Evolutionary conservation across 805 yeast species (phyloP).

Genomic region (Wickerhamomyces strasburgensis): DNA sequence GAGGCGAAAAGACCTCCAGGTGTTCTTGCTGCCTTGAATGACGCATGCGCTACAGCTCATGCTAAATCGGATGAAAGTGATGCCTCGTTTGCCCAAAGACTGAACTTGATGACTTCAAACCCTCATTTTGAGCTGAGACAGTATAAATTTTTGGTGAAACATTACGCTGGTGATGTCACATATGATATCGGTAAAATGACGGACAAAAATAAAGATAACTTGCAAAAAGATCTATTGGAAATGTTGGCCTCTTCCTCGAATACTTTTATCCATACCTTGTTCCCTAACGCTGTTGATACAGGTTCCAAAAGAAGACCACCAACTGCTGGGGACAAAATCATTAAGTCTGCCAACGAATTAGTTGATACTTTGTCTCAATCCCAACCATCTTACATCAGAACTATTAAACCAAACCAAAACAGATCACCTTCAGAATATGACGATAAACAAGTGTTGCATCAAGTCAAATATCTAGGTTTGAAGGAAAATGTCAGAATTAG

Average conservation of each 20-base stretch:
- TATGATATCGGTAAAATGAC: conserved; percentile 89
- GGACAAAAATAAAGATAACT: conserved; percentile 92
- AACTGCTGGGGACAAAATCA: conserved; percentile 94
- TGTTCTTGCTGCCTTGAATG: conserved; percentile 91
- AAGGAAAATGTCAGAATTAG: conserved; percentile 96
- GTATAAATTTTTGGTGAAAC: conserved; percentile 83
- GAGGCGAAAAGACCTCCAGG: conserved; percentile 96
- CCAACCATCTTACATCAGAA: conserved; percentile 94
- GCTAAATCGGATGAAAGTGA: conserved; percentile 97
- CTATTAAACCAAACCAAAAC: conserved; percentile 94
- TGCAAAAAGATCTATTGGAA: conserved; percentile 83
- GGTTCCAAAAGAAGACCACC: conserved; percentile 83
- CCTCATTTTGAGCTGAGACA: conserved; percentile 88
- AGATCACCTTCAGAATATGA: conserved; percentile 89
- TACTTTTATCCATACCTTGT: conserved; percentile 50
- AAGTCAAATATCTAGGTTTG: conserved; percentile 90
- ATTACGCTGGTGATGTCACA: conserved; percentile 97
- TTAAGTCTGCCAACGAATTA: conserved; percentile 81
- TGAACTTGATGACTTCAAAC: conserved; percentile 75
- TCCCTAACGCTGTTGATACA: conserved; percentile 62
- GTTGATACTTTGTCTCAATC: conserved; percentile 86
- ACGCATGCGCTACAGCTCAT: conserved; percentile 96
- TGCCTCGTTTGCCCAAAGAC: conserved; percentile 88
- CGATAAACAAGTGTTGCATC: conserved; percentile 85
- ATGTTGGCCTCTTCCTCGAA: conserved; percentile 69